Base-by-base conservation (phyloP, 1,284 basidiomycete species). In the Volvariella volvacea region DNA sequence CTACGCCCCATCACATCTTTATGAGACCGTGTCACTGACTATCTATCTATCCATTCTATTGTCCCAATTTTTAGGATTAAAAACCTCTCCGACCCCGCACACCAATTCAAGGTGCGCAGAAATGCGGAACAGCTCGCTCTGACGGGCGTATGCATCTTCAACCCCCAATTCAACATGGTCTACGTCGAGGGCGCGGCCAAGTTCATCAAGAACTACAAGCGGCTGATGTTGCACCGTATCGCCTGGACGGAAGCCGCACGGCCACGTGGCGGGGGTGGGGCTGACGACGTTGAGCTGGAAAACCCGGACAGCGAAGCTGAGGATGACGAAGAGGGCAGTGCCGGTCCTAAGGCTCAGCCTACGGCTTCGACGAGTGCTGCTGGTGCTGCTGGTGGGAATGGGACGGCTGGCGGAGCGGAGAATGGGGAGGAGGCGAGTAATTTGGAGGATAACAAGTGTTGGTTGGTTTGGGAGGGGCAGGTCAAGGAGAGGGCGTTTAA, bases 71-170 rank as follows among this genome's bases (percentile, higher is more conserved):
- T 33, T 53, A 92, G 90, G 66, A 76, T 99, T 52, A 87, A 88
- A 59, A 88, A 82, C 46, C 79, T 99, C 38, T 78, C 84, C n/a
- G 92, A 97, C 61, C 91, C 88, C 0, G 76, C 90, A 12, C 96
- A 99, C 58, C 85, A 88, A 51, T 97, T 93, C 76, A 99, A 99
- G 70, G 89, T 98, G 33, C 82, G 89, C 49, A 91, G 89, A 72
- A 99, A 98, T 57, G 95, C 95, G 2, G 85, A 95, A 59, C 92
- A 98, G 63, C 73, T 86, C 60, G 83, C 80, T 48, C 73, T 99
- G 14, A 88, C 90, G 0, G 95, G 96, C 3, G 67, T 95, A 17
- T 88, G 86, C 55, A 84, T 98, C 55, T 93, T 92, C 73, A 83
- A 93, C 58, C 88, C 91, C 0, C 66, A 75, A 22, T 97, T 97